Evolutionary conservation across 192 early-diverging fungal genomes (phyloP).

Genomic region (Endogone sp.): DNA sequence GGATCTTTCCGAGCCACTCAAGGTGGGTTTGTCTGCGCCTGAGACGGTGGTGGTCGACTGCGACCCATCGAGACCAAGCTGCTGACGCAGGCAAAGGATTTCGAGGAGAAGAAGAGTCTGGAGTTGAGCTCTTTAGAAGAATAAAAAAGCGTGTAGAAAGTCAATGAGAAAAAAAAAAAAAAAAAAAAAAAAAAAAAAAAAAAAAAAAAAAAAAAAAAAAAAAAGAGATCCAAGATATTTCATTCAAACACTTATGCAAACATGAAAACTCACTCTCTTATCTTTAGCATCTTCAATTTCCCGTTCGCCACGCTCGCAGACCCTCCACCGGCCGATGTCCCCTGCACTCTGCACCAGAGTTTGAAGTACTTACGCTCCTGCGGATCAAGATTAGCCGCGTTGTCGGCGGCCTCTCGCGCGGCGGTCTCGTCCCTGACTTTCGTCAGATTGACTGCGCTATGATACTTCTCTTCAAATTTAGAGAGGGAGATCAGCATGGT

Average conservation of each 20-base stretch:
- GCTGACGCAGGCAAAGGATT: conserved; percentile 4
- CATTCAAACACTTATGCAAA: too few relatives aligned
- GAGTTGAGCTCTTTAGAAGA: conserved; percentile 1
- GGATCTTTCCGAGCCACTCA: conserved; percentile 2
- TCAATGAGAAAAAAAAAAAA: background rate
- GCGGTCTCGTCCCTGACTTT: too few relatives aligned
- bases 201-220: background rate
- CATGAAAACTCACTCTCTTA: background rate
- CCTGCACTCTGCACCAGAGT: background rate
- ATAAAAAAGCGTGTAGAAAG: background rate
- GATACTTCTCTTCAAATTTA: background rate
- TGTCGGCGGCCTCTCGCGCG: background rate
- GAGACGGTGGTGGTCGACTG: background rate
- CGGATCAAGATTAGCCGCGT: background rate
- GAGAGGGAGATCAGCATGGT: background rate
- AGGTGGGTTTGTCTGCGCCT: background rate
- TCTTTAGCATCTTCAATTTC: background rate
- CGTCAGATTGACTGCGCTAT: background rate
- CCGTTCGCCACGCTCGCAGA: background rate
- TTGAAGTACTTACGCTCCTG: background rate
- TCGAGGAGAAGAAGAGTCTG: conserved; percentile 9
- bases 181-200: background rate
- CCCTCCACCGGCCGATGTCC: background rate
- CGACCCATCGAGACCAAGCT: background rate
- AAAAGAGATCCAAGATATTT: too few relatives aligned